Base-by-base conservation (phyloP, 768 basidiomycete genomes). In the Boletus barrowsii region DNA sequence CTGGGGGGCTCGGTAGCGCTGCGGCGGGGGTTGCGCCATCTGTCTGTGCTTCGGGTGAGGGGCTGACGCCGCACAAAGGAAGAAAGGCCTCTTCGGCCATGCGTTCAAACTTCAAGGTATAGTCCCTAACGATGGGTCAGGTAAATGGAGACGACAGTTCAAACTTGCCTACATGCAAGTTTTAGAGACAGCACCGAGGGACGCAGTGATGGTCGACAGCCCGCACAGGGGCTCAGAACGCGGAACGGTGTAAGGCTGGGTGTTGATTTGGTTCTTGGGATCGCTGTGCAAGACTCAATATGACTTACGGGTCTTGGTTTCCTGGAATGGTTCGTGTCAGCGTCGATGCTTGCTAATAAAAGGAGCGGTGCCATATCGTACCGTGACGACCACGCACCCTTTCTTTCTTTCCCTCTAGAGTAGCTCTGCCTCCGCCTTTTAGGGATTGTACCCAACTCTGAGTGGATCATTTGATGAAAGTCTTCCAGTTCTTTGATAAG, bases 401-500 rank as follows among this genome's bases (percentile, higher is more conserved):
- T 45, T 3, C 9, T 10, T 14, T 24, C 36, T 35, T 10, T 43
- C 10, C 13, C 51, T 4, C 5, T 49, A 0, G 49, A 40, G 4
- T 40, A 26, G 26, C 18, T 43, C 20, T 47, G 39, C 26, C 17
- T 55, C 7, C 22, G 45, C 18, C 33, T 41, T 42, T 46, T 51
- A 0, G 32, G 10, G 10, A 1, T 37, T 8, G 18, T 30, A 32
- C 42, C 29, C 2, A n/a, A 15, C 30, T 52, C 46, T 0, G 42
- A 32, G n/a, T 14, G 18, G 13, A 54, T 43, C 33, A 10, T 44
- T 7, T 18, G 49, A 41, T 32, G 37, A 29, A 58, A 56, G 14
- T 39, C 49, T 4, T 53, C 55, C 9, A 58, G 15, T n/a, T 61
- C 62, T 42, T 55, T 43, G 11, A 54, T 4, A 17, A 61, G 51